Conservation (phyloP, 768 basidiomycete species). For the Leccinum broughii region DNA sequence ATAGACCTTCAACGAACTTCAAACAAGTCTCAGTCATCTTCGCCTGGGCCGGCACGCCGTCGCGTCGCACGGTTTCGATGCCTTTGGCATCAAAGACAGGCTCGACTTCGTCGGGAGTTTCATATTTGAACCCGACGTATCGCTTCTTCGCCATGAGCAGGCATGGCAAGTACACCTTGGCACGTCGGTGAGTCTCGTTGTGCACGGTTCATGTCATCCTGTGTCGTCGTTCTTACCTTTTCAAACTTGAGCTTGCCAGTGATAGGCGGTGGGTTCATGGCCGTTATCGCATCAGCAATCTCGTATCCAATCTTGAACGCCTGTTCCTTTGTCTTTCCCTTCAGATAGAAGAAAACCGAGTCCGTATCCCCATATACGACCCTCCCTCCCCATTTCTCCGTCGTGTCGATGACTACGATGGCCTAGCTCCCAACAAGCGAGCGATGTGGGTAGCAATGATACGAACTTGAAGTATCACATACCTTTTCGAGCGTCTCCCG, state of each 20-base stretch:
- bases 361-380: conserved; percentile 99
- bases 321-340: conserved; percentile 88
- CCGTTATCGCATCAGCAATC: conserved; percentile 86
- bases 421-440: conserved; percentile 50
- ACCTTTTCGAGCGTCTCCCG: conserved; percentile 95
- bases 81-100: conserved; percentile 95
- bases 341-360: conserved; percentile 89
- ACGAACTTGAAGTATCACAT: conserved; percentile 6
- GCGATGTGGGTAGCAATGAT: not conserved
- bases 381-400: conserved; percentile 82
- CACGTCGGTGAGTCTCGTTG: not conserved
- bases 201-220: not conserved
- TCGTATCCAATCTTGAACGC: conserved; percentile 93
- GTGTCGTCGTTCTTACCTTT: conserved; percentile 55
- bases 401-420: conserved; percentile 72
- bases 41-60: conserved; percentile 85
- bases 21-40: conserved; percentile 91
- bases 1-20: conserved; percentile 54
- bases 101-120: conserved; percentile 72
- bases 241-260: conserved; percentile 88
- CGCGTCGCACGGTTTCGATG: conserved; percentile 93
- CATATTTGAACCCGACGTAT: conserved; percentile 97
- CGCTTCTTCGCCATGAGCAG: conserved; percentile 98
- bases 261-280: conserved; percentile 83
- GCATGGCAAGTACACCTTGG: conserved; percentile 89